A percentile compares a stretch with the other conserved stretches of the same genome.
These are phyloP conservation scores for Stephania japonica DNA, from an alignment of 164 flowering plant genomes.

Conservation along the genomic window DNA sequence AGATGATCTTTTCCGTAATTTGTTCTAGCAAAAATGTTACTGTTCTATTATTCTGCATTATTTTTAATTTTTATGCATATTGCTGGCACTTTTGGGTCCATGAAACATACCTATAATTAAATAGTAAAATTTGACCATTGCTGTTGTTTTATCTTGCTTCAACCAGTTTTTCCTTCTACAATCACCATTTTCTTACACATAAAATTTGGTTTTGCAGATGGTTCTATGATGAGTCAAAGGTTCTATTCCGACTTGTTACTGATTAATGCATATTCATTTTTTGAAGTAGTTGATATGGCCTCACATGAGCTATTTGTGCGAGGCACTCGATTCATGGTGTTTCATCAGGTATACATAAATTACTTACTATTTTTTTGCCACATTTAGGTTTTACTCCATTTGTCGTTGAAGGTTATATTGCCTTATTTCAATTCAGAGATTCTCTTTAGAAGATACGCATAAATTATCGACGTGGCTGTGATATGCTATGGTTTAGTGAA, in stretches of 20 bases:
- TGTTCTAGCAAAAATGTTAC: not conserved
- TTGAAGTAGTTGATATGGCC: not conserved
- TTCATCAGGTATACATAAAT: not conserved
- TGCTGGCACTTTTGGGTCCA: not conserved
- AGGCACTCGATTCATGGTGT: not conserved
- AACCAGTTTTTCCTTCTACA: not conserved
- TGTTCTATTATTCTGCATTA: not conserved
- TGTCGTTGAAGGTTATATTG: not conserved
- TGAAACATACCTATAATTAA: not conserved
- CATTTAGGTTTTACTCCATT: not conserved
- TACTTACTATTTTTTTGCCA: not conserved
- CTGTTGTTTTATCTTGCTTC: not conserved
- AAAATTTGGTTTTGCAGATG: slow-evolving; percentile 32
- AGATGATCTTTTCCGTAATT: not conserved
- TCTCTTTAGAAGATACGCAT: not conserved
- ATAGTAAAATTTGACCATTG: not conserved
- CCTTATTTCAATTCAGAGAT: not conserved
- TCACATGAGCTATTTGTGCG: slow-evolving; percentile 5
- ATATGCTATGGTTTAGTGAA: not conserved
- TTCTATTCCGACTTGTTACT: slow-evolving; percentile 28
- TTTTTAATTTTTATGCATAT: too few species aligned
- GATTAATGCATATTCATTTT: slow-evolving; percentile 16
- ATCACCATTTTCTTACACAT: not conserved
- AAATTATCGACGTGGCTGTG: not conserved
- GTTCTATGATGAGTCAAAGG: slow-evolving; percentile 45